These are phyloP conservation scores for Aulographum hederae DNA, from an alignment of 2,329 filamentous ascomycete genomes.

Conservation along the genomic window DNA sequence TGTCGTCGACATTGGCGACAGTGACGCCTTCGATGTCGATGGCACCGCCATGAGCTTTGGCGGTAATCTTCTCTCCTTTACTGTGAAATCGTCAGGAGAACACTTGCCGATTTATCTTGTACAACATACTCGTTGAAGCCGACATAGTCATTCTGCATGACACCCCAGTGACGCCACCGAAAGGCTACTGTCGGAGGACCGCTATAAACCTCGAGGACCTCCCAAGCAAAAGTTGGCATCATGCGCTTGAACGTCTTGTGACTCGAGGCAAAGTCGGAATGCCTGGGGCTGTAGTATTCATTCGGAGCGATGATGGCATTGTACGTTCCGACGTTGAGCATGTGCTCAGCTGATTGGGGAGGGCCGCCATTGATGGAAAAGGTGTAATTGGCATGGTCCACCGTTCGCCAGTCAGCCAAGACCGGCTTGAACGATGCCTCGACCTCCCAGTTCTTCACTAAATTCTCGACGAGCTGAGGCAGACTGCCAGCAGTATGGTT, in stretches of 20 bases:
- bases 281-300: slow-evolving; percentile 43
- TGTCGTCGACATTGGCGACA: slow-evolving; percentile 42
- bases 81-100: slow-evolving; percentile 17
- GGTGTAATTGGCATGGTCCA: slow-evolving; percentile 39
- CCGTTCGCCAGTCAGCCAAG: slow-evolving; percentile 45
- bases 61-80: slow-evolving; percentile 42
- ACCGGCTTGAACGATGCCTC: slow-evolving; percentile 49
- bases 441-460: slow-evolving; percentile 58
- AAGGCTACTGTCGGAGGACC: slow-evolving; percentile 44
- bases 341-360: slow-evolving; percentile 39
- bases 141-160: slow-evolving; percentile 48
- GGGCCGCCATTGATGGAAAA: slow-evolving; percentile 46
- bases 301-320: slow-evolving; percentile 47
- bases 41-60: slow-evolving; percentile 39
- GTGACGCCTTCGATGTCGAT: slow-evolving; percentile 49
- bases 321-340: slow-evolving; percentile 51
- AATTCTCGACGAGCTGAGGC: slow-evolving; percentile 44
- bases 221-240: slow-evolving; percentile 58
- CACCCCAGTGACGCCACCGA: slow-evolving; percentile 50
- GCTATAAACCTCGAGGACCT: slow-evolving; percentile 49
- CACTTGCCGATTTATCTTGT: not conserved
- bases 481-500: slow-evolving; percentile 38
- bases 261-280: slow-evolving; percentile 42
- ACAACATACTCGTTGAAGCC: slow-evolving; percentile 41
- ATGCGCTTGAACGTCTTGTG: slow-evolving; percentile 57